Evolutionary conservation across 2,329 filamentous ascomycete species (phyloP), one percentile per base, ranked within the genome.

Genomic region (Claviceps sp.): DNA sequence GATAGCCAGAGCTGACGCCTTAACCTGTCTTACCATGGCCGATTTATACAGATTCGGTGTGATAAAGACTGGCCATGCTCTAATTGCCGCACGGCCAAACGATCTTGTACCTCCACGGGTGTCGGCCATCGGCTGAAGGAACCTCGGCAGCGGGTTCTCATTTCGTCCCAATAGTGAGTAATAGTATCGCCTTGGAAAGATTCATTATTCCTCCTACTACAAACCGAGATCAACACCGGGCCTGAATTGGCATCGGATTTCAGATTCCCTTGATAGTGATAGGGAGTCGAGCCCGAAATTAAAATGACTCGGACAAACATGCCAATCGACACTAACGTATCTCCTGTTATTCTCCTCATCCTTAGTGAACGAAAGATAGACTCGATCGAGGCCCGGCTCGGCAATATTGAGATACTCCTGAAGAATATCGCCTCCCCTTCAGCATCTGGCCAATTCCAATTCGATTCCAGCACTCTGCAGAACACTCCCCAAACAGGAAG

Each of bases 151-250:
- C 68, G 77, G 50, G 77, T 81, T 41, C 67, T 81, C 56, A 80
- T 81, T 54, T 80, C 77, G 2, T 77, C 75, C 44, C 77, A 80
- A 71, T 81, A 81, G 77, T 80, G 64, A 58, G 75, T n/a, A n/a
- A n/a, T n/a, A n/a, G n/a, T 68, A 39, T 17, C 26, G 44, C 16
- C 30, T 43, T 17, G 10, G 1, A 4, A 42, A 48, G 14, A 14
- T 40, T 39, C n/a, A 22, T 48, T 40, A 48, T 19, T 10, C 26
- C 1, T 0, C 26, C 26, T 10, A 30, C 26, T 30, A 10, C 3
- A 30, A 30, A 30, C 26, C 2, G 26, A 30, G 26, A 38, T 13
- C 41, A 39, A 19, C 10, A 38, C 14, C 41, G 43, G 48, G 41
- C 47, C 14, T 47, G 50, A 22, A 41, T 34, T 26, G 38, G 34